Conservation (phyloP, 768 basidiomycete species). For the Auricularia sp. region DNA sequence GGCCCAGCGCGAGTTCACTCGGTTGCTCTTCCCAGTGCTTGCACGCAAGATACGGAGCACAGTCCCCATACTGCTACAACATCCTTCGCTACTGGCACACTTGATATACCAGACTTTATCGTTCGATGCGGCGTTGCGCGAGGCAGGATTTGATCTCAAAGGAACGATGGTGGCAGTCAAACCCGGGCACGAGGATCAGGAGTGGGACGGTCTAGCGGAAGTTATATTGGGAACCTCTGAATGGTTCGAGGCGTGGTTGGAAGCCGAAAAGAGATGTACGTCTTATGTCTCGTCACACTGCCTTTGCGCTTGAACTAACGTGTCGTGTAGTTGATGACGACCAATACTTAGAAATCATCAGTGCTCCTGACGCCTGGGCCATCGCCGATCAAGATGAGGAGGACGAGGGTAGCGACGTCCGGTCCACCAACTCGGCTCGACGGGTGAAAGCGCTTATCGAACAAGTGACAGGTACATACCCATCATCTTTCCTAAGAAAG, state of each 20-base stretch:
- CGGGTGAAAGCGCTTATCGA: constrained; percentile 77
- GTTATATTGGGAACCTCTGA: constrained; percentile 71
- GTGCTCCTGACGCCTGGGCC: constrained; percentile 74
- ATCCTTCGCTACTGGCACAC: constrained; percentile 84
- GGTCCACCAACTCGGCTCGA: constrained; percentile 75
- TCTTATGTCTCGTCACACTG: constrained; percentile 6
- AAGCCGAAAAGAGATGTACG: constrained; percentile 83
- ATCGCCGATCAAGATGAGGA: constrained; percentile 51
- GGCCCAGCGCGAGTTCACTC: constrained; percentile 69
- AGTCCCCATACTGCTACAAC: constrained; percentile 59
- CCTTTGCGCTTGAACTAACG: not conserved
- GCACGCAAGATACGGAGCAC: constrained; percentile 65
- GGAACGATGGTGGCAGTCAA: constrained; percentile 35
- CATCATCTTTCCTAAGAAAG: too few relatives aligned
- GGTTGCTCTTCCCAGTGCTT: constrained; percentile 67
- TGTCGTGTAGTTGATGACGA: constrained; percentile 61
- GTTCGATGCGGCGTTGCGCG: constrained; percentile 71
- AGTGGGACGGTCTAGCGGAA: constrained; percentile 73
- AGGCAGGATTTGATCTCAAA: constrained; percentile 58
- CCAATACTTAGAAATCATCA: constrained; percentile 79
- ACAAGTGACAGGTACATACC: constrained; percentile 68
- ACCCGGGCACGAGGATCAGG: constrained; percentile 15
- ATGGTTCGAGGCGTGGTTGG: constrained; percentile 89
- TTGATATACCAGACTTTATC: constrained; percentile 86
- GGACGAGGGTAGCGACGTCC: constrained; percentile 36